Evolutionary conservation across 805 yeast genomes (phyloP).

Genomic region (Candida insectorum): DNA sequence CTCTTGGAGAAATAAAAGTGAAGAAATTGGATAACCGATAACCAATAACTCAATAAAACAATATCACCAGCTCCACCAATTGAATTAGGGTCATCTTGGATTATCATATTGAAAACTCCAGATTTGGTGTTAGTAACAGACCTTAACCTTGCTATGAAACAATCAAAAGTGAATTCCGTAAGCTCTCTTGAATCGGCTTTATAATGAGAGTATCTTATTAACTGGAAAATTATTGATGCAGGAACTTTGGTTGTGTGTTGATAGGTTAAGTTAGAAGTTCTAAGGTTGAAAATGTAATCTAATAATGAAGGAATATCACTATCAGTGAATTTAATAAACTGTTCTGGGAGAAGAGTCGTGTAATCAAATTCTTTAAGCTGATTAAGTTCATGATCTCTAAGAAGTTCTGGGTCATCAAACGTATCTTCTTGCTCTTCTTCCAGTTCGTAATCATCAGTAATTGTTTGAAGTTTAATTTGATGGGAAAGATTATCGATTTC

Average conservation of each 20-base stretch:
- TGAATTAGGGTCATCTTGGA: slow-evolving; percentile 22
- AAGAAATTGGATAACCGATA: slow-evolving; percentile 72
- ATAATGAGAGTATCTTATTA: slow-evolving; percentile 64
- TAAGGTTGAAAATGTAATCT: slow-evolving; percentile 45
- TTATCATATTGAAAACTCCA: slow-evolving; percentile 49
- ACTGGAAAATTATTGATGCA: slow-evolving; percentile 67
- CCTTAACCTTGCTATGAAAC: slow-evolving; percentile 60
- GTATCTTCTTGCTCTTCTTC: slow-evolving; percentile 13
- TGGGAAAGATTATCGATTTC: slow-evolving; percentile 33
- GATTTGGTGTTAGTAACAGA: slow-evolving; percentile 58
- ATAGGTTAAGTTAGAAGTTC: slow-evolving; percentile 31
- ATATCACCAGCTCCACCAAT: slow-evolving; percentile 54
- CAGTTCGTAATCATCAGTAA: slow-evolving; percentile 16
- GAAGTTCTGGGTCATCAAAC: slow-evolving; percentile 26
- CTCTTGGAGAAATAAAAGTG: slow-evolving; percentile 76
- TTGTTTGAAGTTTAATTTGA: slow-evolving; percentile 30
- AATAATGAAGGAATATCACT: slow-evolving; percentile 48
- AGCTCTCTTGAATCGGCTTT: slow-evolving; percentile 53
- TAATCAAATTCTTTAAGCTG: slow-evolving; percentile 50
- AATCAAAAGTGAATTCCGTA: slow-evolving; percentile 56
- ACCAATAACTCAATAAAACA: slow-evolving; percentile 80
- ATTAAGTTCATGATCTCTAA: slow-evolving; percentile 24
- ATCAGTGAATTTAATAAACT: slow-evolving; percentile 61
- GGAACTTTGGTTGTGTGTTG: slow-evolving; percentile 56
- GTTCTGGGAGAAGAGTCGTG: slow-evolving; percentile 51